Evolutionary conservation across 2,329 filamentous ascomycete species (phyloP).

Genomic region (Cryphonectria parasitica): DNA sequence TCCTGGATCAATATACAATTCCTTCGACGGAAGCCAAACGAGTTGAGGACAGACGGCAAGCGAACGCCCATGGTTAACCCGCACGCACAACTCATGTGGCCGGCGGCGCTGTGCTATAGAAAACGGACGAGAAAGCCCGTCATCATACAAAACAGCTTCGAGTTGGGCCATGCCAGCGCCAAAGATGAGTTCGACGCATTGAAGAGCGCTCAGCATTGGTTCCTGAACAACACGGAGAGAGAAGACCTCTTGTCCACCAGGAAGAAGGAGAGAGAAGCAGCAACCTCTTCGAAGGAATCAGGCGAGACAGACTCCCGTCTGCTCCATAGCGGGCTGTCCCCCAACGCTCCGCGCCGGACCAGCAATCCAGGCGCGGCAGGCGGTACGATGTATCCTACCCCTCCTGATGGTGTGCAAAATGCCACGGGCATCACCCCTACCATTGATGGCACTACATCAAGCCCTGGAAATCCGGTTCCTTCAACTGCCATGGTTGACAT

Average conservation of each 20-base stretch:
- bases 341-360: slow-evolving; percentile 53
- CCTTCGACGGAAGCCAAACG: slow-evolving; percentile 48
- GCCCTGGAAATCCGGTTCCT: slow-evolving; percentile 52
- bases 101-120: slow-evolving; percentile 57
- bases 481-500: slow-evolving; percentile 41
- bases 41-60: slow-evolving; percentile 48
- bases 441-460: slow-evolving; percentile 59
- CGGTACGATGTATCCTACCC: slow-evolving; percentile 71
- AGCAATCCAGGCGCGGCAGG: slow-evolving; percentile 48
- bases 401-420: slow-evolving; percentile 67
- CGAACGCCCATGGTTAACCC: slow-evolving; percentile 42
- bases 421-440: slow-evolving; percentile 57
- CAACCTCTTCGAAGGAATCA: slow-evolving; percentile 45
- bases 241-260: slow-evolving; percentile 53
- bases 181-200: slow-evolving; percentile 55
- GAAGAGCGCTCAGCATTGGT: slow-evolving; percentile 54
- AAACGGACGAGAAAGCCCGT: slow-evolving; percentile 41
- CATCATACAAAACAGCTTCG: slow-evolving; percentile 34
- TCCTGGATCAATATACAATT: slow-evolving; percentile 58
- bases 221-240: slow-evolving; percentile 47
- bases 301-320: slow-evolving; percentile 47
- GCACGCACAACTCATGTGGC: slow-evolving; percentile 55
- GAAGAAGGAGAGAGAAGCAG: slow-evolving; percentile 53
- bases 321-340: slow-evolving; percentile 54
- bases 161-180: slow-evolving; percentile 40